Evolutionary conservation across 208 protist genomes (phyloP).

Genomic region (Leishmania martiniquensis): DNA sequence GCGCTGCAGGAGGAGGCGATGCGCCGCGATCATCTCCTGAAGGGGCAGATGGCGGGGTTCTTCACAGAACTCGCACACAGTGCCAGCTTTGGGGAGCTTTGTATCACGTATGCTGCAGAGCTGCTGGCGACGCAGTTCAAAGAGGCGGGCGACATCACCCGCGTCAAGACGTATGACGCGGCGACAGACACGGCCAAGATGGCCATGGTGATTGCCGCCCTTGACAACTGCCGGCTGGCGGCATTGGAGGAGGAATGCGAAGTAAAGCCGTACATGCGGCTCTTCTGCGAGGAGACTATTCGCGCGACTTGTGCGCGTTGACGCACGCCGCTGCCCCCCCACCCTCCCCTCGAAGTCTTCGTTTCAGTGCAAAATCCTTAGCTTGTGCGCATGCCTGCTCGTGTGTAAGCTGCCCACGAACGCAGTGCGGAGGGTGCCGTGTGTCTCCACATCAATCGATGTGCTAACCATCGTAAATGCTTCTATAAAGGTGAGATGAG

Average conservation of each 20-base stretch:
- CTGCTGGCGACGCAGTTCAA: slow-evolving; percentile 34
- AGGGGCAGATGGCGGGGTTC: slow-evolving; percentile 55
- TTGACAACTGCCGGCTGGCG: slow-evolving; percentile 61
- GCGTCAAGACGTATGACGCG: slow-evolving; percentile 57
- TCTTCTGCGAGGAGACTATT: slow-evolving; percentile 80
- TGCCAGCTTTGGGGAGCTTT: slow-evolving; percentile 69
- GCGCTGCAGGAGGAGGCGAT: slow-evolving; percentile 43
- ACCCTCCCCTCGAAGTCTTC: too few relatives aligned
- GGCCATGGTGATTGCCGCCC: slow-evolving; percentile 51
- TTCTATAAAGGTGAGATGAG: not conserved
- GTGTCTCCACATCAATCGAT: not conserved
- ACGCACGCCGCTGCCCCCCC: not conserved
- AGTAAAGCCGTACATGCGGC: slow-evolving; percentile 59
- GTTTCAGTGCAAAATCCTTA: not conserved
- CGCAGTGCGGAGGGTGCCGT: not conserved
- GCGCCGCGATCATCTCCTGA: slow-evolving; percentile 43
- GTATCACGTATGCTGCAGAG: slow-evolving; percentile 53
- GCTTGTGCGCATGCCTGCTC: not conserved
- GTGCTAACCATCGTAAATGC: not conserved
- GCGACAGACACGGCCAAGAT: slow-evolving; percentile 56
- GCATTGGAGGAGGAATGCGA: slow-evolving; percentile 68
- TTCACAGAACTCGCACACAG: slow-evolving; percentile 70
- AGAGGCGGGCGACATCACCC: slow-evolving; percentile 39
- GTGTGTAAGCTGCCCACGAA: not conserved
- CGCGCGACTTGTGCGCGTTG: slow-evolving; percentile 59